Evolutionary conservation across 495 filamentous ascomycete species (phyloP), one percentile per base, ranked within the genome.

Genomic region (Penicillium parvum): DNA sequence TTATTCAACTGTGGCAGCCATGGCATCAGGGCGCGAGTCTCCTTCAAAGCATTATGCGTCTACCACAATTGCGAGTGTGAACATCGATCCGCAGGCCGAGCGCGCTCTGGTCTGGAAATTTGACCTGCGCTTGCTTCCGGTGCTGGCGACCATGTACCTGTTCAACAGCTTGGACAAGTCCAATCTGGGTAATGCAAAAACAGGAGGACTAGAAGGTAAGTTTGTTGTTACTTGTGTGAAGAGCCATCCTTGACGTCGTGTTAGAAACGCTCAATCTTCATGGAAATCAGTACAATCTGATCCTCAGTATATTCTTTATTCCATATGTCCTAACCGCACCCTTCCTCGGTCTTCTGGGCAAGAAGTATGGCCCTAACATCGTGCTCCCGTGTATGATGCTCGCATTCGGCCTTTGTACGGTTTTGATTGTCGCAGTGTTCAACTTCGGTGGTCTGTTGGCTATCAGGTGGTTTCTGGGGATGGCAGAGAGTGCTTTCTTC

Each of bases 291-390:
- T 88, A 88, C 64, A 88, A 86, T 55, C 74, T 79, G 15, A 74
- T 88, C 9, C 63, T 88, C 12, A 77, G 74, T 15, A 80, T 88
- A 47, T 90, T 90, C 67, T 88, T 83, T 58, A 66, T 89, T n/a
- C 86, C 85, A 6, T 89, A 85, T 53, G 82, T 88, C 33, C 55
- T 88, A 11, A 82, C 76, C 32, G 84, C 79, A 5, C 83, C 81
- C 2, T 77, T 77, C 2, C 47, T 86, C 32, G 82, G 75, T 5
- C 81, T 90, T 65, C 56, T 84, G 3, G 82, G 80, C 35, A 86
- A 88, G 64, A 82, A 77, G 40, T 81, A 68, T 40, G 81, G 82
- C 4, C 79, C 82, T 1, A 69, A 76, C 20, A 66, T 71, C 3
- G 78, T 84, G n/a, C 68, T 88, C 5, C 81, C 84, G 3, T 50